phyloP scores from a whole-genome alignment of 2,329 filamentous ascomycete genomes.

The Rhynchosporium secalis region DNA sequence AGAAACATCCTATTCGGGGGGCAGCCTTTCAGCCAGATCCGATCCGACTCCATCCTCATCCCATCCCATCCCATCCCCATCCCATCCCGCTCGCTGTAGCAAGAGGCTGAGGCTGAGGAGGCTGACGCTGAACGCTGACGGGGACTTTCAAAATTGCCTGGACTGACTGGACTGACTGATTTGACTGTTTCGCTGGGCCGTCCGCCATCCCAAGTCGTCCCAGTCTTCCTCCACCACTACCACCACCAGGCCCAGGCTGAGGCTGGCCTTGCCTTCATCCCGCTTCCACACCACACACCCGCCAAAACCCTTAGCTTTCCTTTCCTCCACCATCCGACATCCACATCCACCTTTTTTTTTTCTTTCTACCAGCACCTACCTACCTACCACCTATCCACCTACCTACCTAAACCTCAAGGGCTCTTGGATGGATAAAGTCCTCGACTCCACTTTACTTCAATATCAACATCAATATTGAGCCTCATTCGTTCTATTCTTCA shows the following conservation, averaged over 20 bases:
- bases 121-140: no score
- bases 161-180: background rate
- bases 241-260: background rate
- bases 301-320: background rate
- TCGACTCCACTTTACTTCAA: conserved; percentile 31
- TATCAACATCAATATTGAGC: conserved; percentile 28
- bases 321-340: background rate
- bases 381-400: conserved; percentile 13
- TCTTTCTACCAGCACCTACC: conserved; percentile 15
- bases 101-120: no score
- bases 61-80: no score
- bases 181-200: conserved; percentile 10
- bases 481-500: conserved; percentile 15
- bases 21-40: background rate
- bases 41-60: background rate
- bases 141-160: no score
- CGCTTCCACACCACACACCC: no score
- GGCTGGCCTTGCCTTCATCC: no score
- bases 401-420: conserved; percentile 11
- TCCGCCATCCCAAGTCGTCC: background rate
- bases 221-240: conserved; percentile 6
- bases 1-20: background rate
- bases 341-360: no score
- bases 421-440: conserved; percentile 31
- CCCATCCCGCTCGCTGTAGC: no score